Evolutionary conservation across 352 stramenopile species (phyloP).

Genomic region (Phytophthora pseudosyringae): DNA sequence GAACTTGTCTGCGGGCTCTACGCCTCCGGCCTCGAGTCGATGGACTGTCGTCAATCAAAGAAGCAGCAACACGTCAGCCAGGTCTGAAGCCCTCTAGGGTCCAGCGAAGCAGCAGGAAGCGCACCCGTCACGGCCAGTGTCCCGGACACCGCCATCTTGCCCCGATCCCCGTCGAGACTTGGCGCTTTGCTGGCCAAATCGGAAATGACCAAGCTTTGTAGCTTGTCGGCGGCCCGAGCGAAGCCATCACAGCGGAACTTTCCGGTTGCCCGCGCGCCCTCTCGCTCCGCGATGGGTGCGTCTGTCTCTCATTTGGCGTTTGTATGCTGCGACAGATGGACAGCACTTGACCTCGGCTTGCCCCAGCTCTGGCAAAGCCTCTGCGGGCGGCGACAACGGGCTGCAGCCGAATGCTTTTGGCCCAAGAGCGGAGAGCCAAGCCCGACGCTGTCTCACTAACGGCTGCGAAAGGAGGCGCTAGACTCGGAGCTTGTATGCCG

Average conservation of each 20-base stretch:
- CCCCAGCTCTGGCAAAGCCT: neutral
- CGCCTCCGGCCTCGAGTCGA: conserved; percentile 29
- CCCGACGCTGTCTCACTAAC: conserved; percentile 25
- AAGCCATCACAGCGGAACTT: conserved; percentile 25
- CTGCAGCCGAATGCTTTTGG: neutral
- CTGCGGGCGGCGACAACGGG: neutral
- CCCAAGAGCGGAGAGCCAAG: neutral
- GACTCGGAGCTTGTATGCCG: conserved; percentile 27
- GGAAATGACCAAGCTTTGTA: conserved; percentile 40
- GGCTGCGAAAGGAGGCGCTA: conserved; percentile 6
- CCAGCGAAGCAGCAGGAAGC: neutral
- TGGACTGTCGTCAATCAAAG: conserved; percentile 34
- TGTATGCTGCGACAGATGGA: conserved; percentile 21
- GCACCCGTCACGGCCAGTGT: conserved; percentile 52
- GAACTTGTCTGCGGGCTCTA: conserved; percentile 17
- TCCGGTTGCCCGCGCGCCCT: conserved; percentile 25
- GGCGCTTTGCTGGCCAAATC: conserved; percentile 38
- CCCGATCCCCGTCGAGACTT: conserved; percentile 36
- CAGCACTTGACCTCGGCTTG: conserved; percentile 16
- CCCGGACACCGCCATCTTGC: conserved; percentile 49
- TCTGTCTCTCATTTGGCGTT: conserved; percentile 14
- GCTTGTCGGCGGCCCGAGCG: neutral
- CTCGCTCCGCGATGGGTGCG: conserved; percentile 18
- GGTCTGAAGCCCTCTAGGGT: neutral
- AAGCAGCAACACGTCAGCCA: conserved; percentile 3